These are phyloP conservation scores for Danielia reshetovae DNA, from an alignment of 805 yeast genomes.

Conservation along the genomic window DNA sequence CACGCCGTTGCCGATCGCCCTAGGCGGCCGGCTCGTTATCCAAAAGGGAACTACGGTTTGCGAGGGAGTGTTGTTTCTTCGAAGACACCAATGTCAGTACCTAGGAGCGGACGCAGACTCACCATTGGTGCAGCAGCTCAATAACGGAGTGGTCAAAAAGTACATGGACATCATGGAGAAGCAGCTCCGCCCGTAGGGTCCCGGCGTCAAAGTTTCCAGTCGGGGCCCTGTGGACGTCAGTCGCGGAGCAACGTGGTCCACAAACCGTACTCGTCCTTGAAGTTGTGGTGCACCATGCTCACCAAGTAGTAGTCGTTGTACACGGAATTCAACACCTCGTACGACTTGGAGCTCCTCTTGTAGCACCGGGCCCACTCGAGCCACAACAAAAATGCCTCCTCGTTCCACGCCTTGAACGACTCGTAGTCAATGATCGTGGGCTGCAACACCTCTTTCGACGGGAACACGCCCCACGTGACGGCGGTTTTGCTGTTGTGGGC, in stretches of 20 bases:
- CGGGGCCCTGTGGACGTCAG: constrained; percentile 18
- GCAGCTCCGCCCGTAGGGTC: constrained; percentile 4
- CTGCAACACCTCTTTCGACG: constrained; percentile 82
- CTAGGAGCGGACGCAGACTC: constrained; percentile 25
- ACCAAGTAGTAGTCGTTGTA: constrained; percentile 67
- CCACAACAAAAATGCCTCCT: constrained; percentile 92
- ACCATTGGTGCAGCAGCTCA: constrained; percentile 25
- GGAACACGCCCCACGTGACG: constrained; percentile 98
- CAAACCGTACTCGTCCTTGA: constrained; percentile 62
- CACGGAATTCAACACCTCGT: constrained; percentile 56
- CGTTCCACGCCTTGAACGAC: constrained; percentile 93
- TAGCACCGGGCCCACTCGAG: constrained; percentile 87
- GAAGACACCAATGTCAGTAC: constrained; percentile 27
- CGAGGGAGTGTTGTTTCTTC: constrained; percentile 44
- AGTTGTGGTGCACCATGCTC: constrained; percentile 86
- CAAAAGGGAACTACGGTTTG: constrained; percentile 43
- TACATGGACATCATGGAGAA: constrained; percentile 27
- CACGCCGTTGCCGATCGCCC: constrained; percentile 36
- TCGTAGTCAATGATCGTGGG: constrained; percentile 91
- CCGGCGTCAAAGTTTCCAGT: background rate
- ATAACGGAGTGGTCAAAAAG: constrained; percentile 28
- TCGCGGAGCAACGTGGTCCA: constrained; percentile 60
- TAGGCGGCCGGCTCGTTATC: constrained; percentile 56
- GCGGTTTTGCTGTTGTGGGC: constrained; percentile 55
- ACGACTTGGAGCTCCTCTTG: constrained; percentile 51